These are phyloP conservation scores for Calycina herbarum DNA, from an alignment of 2,329 filamentous ascomycete species.

Conservation along the genomic window DNA sequence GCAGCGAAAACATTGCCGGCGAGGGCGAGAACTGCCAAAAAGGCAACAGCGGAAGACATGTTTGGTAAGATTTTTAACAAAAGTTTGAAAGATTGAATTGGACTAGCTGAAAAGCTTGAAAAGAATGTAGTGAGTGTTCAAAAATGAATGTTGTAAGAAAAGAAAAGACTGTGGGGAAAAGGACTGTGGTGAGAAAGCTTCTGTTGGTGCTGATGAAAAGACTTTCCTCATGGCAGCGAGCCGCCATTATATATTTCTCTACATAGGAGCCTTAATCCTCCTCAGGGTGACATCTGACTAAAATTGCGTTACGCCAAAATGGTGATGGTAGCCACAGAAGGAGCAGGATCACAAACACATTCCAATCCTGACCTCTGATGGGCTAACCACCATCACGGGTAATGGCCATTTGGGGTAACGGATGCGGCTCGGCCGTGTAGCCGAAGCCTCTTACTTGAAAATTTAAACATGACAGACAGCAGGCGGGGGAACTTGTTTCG, in stretches of 20 bases:
- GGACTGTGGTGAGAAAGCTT: conserved; percentile 7
- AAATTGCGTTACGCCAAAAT: not conserved
- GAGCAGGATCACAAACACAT: not conserved
- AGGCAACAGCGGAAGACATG: conserved; percentile 5
- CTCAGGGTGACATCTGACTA: not conserved
- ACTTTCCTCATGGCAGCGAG: too few relatives aligned
- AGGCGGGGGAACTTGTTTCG: not conserved
- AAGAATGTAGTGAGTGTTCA: conserved; percentile 1
- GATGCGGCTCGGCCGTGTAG: not conserved
- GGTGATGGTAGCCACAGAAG: not conserved
- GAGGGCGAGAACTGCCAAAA: conserved; percentile 6
- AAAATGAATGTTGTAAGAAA: conserved; percentile 7
- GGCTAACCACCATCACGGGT: not conserved
- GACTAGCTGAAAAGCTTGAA: not conserved
- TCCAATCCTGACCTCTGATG: conserved; percentile 1
- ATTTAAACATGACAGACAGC: not conserved
- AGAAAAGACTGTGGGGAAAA: not conserved
- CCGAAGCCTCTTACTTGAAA: not conserved
- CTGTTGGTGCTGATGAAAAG: conserved; percentile 6
- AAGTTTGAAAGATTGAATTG: conserved; percentile 2
- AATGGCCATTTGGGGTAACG: not conserved
- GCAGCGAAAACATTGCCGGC: conserved; percentile 4
- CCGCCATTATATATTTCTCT: conserved; percentile 3
- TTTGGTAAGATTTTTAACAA: not conserved
- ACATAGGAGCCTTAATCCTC: not conserved